A percentile compares a stretch with the other conserved stretches of the same genome.
Evolutionary conservation across 306 rosid species (phyloP).

Genomic region (Castanea crenata): DNA sequence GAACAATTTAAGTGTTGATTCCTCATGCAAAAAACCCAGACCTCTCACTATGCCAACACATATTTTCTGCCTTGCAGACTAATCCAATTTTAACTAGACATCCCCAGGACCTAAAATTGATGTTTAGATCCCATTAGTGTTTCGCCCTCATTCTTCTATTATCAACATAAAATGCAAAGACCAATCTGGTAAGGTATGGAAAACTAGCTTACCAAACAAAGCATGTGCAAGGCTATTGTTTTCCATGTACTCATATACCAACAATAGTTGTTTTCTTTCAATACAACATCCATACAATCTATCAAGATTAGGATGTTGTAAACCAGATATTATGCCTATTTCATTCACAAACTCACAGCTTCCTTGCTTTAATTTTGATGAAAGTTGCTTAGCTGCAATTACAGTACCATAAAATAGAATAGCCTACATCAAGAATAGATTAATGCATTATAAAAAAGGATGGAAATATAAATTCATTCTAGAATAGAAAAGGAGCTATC

Average conservation of each 20-base stretch:
- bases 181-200: not conserved
- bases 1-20: conserved; percentile 67
- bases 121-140: not conserved
- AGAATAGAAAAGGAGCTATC: too few relatives aligned
- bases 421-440: conserved; percentile 22
- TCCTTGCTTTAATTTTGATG: conserved; percentile 26
- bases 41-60: conserved; percentile 78
- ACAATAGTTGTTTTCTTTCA: conserved; percentile 8
- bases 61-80: conserved; percentile 62
- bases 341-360: conserved; percentile 24
- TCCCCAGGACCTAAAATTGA: conserved; percentile 28
- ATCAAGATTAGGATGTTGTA: conserved; percentile 27
- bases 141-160: not conserved
- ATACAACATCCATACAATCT: conserved; percentile 24
- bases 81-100: conserved; percentile 36
- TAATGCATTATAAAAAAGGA: not conserved
- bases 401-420: conserved; percentile 14
- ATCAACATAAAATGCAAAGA: not conserved
- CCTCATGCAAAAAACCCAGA: conserved; percentile 75
- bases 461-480: not conserved
- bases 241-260: conserved; percentile 8
- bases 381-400: conserved; percentile 27
- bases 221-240: conserved; percentile 24
- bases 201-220: conserved; percentile 19
- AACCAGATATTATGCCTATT: conserved; percentile 25